Percentiles rank a stretch among this genome's conserved stretches.
phyloP scores from a whole-genome alignment of 2,329 filamentous ascomycete genomes.

The Pseudovirgaria hyperparasitica region DNA sequence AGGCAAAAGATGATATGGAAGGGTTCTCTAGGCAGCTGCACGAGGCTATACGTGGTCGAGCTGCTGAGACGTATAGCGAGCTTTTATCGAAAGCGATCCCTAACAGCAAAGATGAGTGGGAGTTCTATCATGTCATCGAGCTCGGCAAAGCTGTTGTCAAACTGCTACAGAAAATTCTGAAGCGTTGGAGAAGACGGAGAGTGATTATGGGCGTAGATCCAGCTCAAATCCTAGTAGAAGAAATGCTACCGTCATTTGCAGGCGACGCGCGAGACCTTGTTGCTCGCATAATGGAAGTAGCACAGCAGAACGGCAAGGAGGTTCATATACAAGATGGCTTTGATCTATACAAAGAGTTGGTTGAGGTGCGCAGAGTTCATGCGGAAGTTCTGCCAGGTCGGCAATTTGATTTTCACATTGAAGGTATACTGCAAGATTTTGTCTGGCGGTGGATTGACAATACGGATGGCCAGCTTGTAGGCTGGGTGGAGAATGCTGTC shows the following conservation, averaged over 20 bases:
- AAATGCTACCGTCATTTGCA: slow-evolving; percentile 81
- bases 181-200: slow-evolving; percentile 78
- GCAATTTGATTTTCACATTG: slow-evolving; percentile 77
- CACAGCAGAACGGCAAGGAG: slow-evolving; percentile 56
- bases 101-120: slow-evolving; percentile 68
- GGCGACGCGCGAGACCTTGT: slow-evolving; percentile 80
- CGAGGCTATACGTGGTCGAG: slow-evolving; percentile 61
- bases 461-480: slow-evolving; percentile 66
- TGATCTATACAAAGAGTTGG: slow-evolving; percentile 78
- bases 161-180: slow-evolving; percentile 77
- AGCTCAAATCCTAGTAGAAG: slow-evolving; percentile 61
- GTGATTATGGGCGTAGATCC: slow-evolving; percentile 70
- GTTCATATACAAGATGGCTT: slow-evolving; percentile 87
- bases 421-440: slow-evolving; percentile 75
- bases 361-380: slow-evolving; percentile 74
- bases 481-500: slow-evolving; percentile 81
- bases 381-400: slow-evolving; percentile 55
- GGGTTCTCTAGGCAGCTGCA: slow-evolving; percentile 60
- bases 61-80: slow-evolving; percentile 64
- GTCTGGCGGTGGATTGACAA: slow-evolving; percentile 90
- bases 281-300: slow-evolving; percentile 61
- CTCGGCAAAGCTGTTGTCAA: slow-evolving; percentile 78
- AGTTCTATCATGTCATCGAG: slow-evolving; percentile 81
- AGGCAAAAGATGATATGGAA: slow-evolving; percentile 54
- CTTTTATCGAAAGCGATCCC: slow-evolving; percentile 73